Percentiles rank a stretch among this genome's conserved stretches.
Conservation (phyloP, 208 protist genomes). For the Trypanosoma theileri region DNA sequence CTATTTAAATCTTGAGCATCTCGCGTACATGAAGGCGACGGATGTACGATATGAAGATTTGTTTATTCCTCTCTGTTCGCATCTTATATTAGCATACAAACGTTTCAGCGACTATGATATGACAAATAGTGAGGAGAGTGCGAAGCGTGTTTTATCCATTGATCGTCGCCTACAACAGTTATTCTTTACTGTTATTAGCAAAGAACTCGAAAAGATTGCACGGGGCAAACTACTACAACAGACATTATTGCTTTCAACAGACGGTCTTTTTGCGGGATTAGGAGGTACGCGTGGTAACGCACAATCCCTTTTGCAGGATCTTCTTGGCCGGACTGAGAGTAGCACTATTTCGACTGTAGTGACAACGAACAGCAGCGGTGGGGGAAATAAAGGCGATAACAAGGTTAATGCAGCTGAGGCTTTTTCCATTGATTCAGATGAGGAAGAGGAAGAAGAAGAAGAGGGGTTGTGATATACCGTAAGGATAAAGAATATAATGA, state of each 20-base stretch:
- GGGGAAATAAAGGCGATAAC: background rate
- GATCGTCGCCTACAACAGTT: slow-evolving; percentile 57
- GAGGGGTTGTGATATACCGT: background rate
- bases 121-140: slow-evolving; percentile 33
- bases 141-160: slow-evolving; percentile 63
- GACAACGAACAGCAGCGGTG: background rate
- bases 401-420: background rate
- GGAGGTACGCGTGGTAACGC: slow-evolving; percentile 10
- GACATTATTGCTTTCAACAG: slow-evolving; percentile 49
- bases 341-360: background rate
- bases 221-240: slow-evolving; percentile 47
- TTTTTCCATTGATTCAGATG: background rate
- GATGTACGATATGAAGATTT: slow-evolving; percentile 57
- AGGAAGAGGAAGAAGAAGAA: slow-evolving; percentile 8
- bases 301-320: slow-evolving; percentile 1
- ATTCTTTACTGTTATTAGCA: slow-evolving; percentile 47
- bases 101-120: slow-evolving; percentile 69
- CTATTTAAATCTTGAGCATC: slow-evolving; percentile 43
- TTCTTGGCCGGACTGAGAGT: background rate
- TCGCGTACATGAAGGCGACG: slow-evolving; percentile 34
- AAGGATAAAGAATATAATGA: background rate
- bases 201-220: slow-evolving; percentile 56
- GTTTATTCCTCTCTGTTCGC: slow-evolving; percentile 49
- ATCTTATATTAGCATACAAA: slow-evolving; percentile 63
- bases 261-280: slow-evolving; percentile 49